A percentile compares a stretch with the other conserved stretches of the same genome.
phyloP scores from a whole-genome alignment of 129 eudicot genomes.

The Silybum marianum region DNA sequence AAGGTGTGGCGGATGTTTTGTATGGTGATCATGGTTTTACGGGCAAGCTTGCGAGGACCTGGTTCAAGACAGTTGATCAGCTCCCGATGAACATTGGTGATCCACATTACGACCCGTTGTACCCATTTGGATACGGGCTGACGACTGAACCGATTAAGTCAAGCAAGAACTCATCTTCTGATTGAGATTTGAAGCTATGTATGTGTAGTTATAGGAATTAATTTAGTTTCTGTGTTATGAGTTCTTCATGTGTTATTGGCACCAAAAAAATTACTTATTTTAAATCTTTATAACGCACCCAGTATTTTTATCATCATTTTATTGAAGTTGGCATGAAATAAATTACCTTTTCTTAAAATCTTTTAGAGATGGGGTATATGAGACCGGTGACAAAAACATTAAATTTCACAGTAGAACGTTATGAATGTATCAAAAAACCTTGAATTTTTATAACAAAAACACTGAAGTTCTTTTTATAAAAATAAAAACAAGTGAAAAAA shows the following conservation, averaged over 20 bases:
- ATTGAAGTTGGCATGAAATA: neutral
- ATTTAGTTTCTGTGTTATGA: neutral
- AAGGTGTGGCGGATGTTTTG: conserved; percentile 79
- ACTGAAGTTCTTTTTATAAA: too few species aligned
- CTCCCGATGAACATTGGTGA: conserved; percentile 63
- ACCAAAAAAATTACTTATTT: neutral
- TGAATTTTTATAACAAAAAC: too few species aligned
- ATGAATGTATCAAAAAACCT: neutral
- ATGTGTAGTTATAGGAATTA: neutral
- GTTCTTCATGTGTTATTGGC: neutral
- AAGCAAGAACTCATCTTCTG: neutral
- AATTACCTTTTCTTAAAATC: neutral
- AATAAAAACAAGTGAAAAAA: too few species aligned
- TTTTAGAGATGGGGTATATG: neutral
- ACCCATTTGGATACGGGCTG: conserved; percentile 47
- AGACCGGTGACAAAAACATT: neutral
- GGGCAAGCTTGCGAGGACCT: conserved; percentile 63
- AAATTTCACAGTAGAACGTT: neutral
- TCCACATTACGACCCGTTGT: conserved; percentile 47
- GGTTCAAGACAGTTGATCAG: conserved; percentile 84
- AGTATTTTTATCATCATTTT: neutral
- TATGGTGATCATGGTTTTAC: conserved; percentile 82
- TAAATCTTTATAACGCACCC: neutral
- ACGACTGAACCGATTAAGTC: conserved; percentile 36
- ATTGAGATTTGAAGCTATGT: conserved; percentile 10